A percentile compares a stretch with the other conserved stretches of the same genome.
phyloP scores from a whole-genome alignment of 2,329 filamentous ascomycete species.

The Microsporum audouinii region DNA sequence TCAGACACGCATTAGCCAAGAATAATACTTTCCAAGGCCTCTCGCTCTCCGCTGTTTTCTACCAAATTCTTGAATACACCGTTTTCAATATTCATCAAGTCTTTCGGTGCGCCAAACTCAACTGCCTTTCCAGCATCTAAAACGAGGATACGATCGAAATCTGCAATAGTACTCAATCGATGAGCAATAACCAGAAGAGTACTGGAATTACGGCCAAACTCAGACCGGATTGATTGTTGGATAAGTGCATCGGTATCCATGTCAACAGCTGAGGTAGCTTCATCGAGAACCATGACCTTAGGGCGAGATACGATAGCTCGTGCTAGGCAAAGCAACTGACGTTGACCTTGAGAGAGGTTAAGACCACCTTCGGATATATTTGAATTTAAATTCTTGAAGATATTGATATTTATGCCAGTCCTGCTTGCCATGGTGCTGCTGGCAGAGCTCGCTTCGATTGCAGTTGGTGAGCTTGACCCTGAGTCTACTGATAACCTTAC shows the following conservation, averaged over 20 bases:
- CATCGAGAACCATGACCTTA: conserved; percentile 68
- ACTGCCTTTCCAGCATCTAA: conserved; percentile 55
- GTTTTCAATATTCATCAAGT: conserved; percentile 44
- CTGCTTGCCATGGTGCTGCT: background rate
- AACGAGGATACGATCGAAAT: conserved; percentile 64
- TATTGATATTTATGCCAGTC: conserved; percentile 39
- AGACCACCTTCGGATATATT: conserved; percentile 60
- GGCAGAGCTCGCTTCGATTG: conserved; percentile 13
- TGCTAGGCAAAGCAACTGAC: conserved; percentile 63
- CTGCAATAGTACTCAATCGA: conserved; percentile 62
- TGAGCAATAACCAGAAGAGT: conserved; percentile 67
- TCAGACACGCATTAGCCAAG: conserved; percentile 3
- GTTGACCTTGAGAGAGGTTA: conserved; percentile 65
- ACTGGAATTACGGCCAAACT: conserved; percentile 50
- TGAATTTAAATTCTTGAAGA: conserved; percentile 52
- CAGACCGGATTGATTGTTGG: conserved; percentile 59
- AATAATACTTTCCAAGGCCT: conserved; percentile 23
- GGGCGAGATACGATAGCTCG: conserved; percentile 60
- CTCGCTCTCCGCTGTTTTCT: conserved; percentile 29
- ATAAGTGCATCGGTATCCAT: conserved; percentile 65
- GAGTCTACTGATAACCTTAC: background rate
- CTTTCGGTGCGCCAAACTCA: conserved; percentile 54
- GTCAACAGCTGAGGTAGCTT: conserved; percentile 68
- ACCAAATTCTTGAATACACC: conserved; percentile 51
- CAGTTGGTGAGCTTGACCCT: conserved; percentile 14